Evolutionary conservation across 2,329 filamentous ascomycete species (phyloP).

Genomic region (Colletotrichum ledebouriae): DNA sequence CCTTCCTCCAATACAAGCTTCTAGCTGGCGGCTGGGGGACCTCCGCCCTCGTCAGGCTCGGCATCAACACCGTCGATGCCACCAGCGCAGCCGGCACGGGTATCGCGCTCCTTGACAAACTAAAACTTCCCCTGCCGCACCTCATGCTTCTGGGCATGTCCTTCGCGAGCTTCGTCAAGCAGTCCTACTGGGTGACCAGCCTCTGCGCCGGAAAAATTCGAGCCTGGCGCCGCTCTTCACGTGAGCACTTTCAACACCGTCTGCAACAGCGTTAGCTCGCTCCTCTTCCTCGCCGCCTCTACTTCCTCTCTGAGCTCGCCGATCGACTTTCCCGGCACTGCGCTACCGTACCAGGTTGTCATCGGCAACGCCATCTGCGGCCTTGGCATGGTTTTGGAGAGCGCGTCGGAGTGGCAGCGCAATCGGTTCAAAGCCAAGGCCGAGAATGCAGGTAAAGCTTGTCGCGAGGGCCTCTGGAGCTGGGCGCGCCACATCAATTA

Average conservation of each 20-base stretch:
- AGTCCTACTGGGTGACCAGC: constrained; percentile 65
- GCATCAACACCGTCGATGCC: constrained; percentile 58
- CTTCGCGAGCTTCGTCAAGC: constrained; percentile 65
- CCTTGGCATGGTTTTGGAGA: constrained; percentile 66
- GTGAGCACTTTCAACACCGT: constrained; percentile 67
- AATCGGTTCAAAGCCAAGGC: constrained; percentile 54
- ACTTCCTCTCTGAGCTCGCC: constrained; percentile 56
- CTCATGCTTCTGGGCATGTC: constrained; percentile 67
- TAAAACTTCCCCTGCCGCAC: constrained; percentile 64
- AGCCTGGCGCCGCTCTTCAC: constrained; percentile 54
- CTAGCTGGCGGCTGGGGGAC: constrained; percentile 55
- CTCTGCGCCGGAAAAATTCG: constrained; percentile 66
- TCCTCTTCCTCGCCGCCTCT: constrained; percentile 64
- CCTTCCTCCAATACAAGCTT: constrained; percentile 51
- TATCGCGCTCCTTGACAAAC: constrained; percentile 51
- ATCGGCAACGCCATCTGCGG: constrained; percentile 64
- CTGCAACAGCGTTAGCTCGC: constrained; percentile 67
- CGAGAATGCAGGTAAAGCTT: constrained; percentile 55
- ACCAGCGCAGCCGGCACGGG: constrained; percentile 53
- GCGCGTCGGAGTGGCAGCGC: constrained; percentile 69
- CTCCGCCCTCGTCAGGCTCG: constrained; percentile 60
- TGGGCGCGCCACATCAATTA: constrained; percentile 58
- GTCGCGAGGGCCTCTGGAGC: constrained; percentile 54
- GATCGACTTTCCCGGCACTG: constrained; percentile 43
- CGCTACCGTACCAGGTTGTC: constrained; percentile 52